These are phyloP conservation scores for Botrytis fabae DNA, from an alignment of 2,329 filamentous ascomycete genomes.

Conservation along the genomic window DNA sequence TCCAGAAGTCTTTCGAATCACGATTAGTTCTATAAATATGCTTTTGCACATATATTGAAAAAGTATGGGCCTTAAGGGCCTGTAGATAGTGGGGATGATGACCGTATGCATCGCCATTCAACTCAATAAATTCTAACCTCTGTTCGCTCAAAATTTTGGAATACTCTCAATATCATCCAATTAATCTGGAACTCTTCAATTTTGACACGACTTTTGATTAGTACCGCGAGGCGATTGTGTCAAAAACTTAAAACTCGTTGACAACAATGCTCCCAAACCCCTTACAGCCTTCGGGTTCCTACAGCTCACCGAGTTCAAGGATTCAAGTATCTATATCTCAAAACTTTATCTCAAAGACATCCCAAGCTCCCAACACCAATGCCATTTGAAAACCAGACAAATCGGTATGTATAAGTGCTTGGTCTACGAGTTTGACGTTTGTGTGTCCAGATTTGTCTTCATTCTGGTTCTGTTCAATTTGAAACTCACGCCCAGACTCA, in stretches of 20 bases:
- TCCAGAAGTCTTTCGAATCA: neutral
- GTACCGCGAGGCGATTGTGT: neutral
- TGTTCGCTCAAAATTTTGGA: neutral
- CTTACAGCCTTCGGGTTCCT: fast-evolving
- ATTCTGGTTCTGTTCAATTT: neutral
- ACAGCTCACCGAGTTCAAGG: neutral
- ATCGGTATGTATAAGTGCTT: fast-evolving
- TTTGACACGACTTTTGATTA: neutral
- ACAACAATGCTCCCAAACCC: neutral
- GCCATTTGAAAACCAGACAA: neutral
- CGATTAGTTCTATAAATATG: neutral
- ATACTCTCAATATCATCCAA: neutral
- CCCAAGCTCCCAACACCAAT: neutral
- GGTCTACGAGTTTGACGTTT: neutral
- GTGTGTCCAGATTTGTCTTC: neutral
- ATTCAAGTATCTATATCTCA: neutral
- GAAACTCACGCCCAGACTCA: neutral
- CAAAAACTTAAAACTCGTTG: neutral
- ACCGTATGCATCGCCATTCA: neutral
- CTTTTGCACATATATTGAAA: neutral
- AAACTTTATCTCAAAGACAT: neutral
- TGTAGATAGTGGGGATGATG: neutral
- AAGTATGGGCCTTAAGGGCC: neutral
- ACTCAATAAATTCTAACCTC: neutral
- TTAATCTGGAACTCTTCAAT: neutral